These are phyloP conservation scores for Emydomyces testavorans DNA, from an alignment of 2,329 filamentous ascomycete species.

Conservation along the genomic window DNA sequence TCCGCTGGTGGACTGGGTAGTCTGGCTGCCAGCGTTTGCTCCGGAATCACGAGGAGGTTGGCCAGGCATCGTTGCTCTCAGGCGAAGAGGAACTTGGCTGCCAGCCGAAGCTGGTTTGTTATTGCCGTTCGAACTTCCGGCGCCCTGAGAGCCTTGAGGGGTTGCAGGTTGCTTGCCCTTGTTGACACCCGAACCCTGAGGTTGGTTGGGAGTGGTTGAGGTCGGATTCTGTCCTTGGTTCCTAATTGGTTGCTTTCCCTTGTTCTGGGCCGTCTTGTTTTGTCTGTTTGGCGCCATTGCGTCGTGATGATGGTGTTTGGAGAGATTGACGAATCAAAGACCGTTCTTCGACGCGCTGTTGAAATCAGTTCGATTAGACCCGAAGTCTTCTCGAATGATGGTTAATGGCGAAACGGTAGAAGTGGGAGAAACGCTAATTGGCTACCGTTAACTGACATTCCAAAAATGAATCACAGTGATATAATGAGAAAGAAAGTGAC, in stretches of 20 bases:
- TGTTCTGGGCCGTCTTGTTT: background rate
- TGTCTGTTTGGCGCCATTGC: conserved; percentile 4
- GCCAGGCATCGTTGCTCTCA: background rate
- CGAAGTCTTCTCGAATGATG: conserved; percentile 2
- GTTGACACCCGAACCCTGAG: conserved; percentile 1
- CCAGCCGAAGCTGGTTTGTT: background rate
- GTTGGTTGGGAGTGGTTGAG: conserved; percentile 2
- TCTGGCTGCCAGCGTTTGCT: conserved; percentile 4
- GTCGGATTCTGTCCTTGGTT: conserved; percentile 9
- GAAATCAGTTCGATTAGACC: background rate
- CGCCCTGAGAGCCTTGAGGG: background rate
- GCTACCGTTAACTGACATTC: background rate
- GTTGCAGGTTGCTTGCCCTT: background rate
- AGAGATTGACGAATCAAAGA: background rate
- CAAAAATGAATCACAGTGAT: background rate
- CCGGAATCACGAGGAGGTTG: conserved; percentile 1
- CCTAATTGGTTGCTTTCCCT: conserved; percentile 3
- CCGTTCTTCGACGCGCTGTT: background rate
- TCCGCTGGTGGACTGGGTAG: background rate
- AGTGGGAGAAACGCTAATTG: background rate
- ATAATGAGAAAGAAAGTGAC: background rate
- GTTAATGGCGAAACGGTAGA: background rate
- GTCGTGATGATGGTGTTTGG: background rate
- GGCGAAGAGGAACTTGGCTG: conserved; percentile 4
- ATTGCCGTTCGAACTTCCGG: background rate